A percentile compares a stretch with the other conserved stretches of the same genome.
These are phyloP conservation scores for Naganishia cerealis DNA, from an alignment of 1,284 basidiomycete genomes.

Conservation along the genomic window DNA sequence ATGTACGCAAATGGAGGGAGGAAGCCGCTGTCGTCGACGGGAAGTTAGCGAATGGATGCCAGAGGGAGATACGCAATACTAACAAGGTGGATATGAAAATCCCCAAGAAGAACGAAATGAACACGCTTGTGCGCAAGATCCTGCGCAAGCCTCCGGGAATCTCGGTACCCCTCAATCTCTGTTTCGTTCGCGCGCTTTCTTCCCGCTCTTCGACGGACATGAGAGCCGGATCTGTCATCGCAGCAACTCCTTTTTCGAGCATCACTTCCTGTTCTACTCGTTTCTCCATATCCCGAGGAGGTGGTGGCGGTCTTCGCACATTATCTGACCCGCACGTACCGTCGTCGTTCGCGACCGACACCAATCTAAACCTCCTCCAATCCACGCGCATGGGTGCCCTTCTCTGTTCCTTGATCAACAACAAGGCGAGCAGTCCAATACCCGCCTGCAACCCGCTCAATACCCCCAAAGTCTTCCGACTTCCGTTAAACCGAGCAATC, in stretches of 20 bases:
- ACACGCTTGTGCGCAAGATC: slow-evolving; percentile 20
- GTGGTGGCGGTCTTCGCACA: too few species aligned
- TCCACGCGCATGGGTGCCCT: slow-evolving; percentile 19
- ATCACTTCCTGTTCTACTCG: neutral
- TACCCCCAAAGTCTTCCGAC: slow-evolving; percentile 37
- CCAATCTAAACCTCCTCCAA: slow-evolving; percentile 13
- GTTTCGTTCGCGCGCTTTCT: neutral
- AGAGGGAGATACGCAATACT: slow-evolving; percentile 8
- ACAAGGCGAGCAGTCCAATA: slow-evolving; percentile 32
- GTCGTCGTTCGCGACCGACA: neutral
- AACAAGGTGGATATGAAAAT: slow-evolving; percentile 34
- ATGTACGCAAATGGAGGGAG: slow-evolving; percentile 39
- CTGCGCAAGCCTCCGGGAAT: slow-evolving; percentile 6
- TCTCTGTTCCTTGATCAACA: slow-evolving; percentile 34
- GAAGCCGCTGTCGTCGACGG: slow-evolving; percentile 19
- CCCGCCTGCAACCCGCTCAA: slow-evolving; percentile 37
- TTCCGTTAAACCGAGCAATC: slow-evolving; percentile 34
- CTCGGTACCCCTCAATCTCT: neutral
- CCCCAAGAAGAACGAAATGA: slow-evolving; percentile 23
- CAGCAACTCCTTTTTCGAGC: neutral
- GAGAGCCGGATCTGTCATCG: neutral
- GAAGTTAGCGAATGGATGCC: neutral
- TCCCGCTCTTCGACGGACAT: slow-evolving; percentile 2
- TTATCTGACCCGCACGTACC: neutral
- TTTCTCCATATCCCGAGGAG: neutral